Evolutionary conservation across 1,284 basidiomycete species (phyloP).

Genomic region (Ceratobasidium sp.): DNA sequence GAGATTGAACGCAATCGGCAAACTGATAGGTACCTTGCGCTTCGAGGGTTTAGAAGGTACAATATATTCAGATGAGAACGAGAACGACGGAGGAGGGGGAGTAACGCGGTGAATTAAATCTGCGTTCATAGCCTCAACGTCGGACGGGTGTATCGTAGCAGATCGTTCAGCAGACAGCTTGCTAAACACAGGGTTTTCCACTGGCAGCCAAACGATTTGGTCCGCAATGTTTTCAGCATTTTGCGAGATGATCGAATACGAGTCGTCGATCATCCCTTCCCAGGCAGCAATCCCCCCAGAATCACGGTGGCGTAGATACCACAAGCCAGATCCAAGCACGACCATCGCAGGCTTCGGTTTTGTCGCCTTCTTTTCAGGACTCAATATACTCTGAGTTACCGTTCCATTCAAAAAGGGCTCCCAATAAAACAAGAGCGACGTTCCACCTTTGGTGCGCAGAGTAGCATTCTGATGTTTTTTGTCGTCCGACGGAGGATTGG

Average conservation of each 20-base stretch:
- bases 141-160: slow-evolving; percentile 70
- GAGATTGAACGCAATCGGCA: slow-evolving; percentile 79
- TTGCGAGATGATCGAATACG: slow-evolving; percentile 60
- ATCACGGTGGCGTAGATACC: slow-evolving; percentile 78
- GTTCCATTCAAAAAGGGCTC: slow-evolving; percentile 81
- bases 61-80: slow-evolving; percentile 43
- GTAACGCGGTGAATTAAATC: slow-evolving; percentile 74
- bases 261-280: slow-evolving; percentile 72
- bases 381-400: slow-evolving; percentile 41
- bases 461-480: slow-evolving; percentile 73
- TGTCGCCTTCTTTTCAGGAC: slow-evolving; percentile 44
- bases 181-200: slow-evolving; percentile 67
- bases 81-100: slow-evolving; percentile 46
- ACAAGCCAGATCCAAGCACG: slow-evolving; percentile 83
- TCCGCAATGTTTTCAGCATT: slow-evolving; percentile 62
- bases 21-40: slow-evolving; percentile 57
- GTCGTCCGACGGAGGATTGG: slow-evolving; percentile 60
- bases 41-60: slow-evolving; percentile 32
- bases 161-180: slow-evolving; percentile 71
- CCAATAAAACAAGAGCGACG: slow-evolving; percentile 75
- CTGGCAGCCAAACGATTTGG: slow-evolving; percentile 75
- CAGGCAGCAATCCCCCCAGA: slow-evolving; percentile 79
- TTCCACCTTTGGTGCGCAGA: slow-evolving; percentile 56
- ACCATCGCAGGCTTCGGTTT: slow-evolving; percentile 63
- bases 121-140: slow-evolving; percentile 89